A percentile compares a stretch with the other conserved stretches of the same genome.
Evolutionary conservation across 805 yeast genomes (phyloP).

Genomic region (Yarrowia sp.): DNA sequence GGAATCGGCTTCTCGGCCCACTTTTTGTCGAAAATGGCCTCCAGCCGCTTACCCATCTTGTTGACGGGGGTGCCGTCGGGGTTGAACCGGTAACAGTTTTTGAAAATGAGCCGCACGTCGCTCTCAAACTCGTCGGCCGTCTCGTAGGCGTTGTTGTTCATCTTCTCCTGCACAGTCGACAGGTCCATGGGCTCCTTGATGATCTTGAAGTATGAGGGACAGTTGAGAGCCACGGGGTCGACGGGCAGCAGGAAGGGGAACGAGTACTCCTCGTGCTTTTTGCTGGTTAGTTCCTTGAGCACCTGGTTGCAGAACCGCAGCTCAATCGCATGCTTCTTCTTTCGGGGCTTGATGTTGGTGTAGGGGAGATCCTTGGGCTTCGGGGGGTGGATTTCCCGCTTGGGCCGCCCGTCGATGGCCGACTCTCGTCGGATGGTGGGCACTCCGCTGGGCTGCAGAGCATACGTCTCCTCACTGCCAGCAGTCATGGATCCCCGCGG

Average conservation of each 20-base stretch:
- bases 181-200: constrained; percentile 96
- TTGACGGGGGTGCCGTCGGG: constrained; percentile 98
- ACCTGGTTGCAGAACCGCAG: constrained; percentile 83
- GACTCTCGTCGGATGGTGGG: constrained; percentile 79
- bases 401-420: constrained; percentile 74
- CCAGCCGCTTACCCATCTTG: constrained; percentile 91
- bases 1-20: constrained; percentile 88
- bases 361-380: constrained; percentile 91
- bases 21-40: constrained; percentile 80
- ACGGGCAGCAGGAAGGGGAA: constrained; percentile 94
- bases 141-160: constrained; percentile 86
- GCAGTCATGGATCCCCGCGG: constrained; percentile 41
- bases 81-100: constrained; percentile 89
- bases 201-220: constrained; percentile 87
- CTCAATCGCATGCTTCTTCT: constrained; percentile 89
- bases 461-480: constrained; percentile 45
- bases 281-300: constrained; percentile 78
- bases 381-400: constrained; percentile 96
- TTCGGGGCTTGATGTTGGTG: constrained; percentile 82
- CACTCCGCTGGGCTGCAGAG: constrained; percentile 56
- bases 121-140: constrained; percentile 84
- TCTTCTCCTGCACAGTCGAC: constrained; percentile 79
- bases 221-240: constrained; percentile 90
- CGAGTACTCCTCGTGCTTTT: constrained; percentile 82
- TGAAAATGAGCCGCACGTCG: constrained; percentile 83